phyloP scores from a whole-genome alignment of 2,329 filamentous ascomycete genomes.

The Monosporascus cannonballus region DNA sequence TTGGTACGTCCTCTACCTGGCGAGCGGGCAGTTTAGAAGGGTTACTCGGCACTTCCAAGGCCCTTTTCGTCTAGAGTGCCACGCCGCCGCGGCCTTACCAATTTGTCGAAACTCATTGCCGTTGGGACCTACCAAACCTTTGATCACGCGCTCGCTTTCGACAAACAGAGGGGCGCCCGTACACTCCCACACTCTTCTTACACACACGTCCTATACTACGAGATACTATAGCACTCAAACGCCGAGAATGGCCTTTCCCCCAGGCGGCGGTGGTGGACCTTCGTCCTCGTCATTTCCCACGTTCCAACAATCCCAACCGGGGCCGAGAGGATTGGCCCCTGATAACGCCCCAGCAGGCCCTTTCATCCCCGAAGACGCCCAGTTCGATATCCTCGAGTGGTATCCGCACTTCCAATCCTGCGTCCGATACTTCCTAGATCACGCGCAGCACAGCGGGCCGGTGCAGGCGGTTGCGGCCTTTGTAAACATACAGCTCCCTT shows the following conservation, averaged over 20 bases:
- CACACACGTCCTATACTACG: background rate
- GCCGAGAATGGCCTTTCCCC: conserved; percentile 20
- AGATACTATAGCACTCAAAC: conserved; percentile 2
- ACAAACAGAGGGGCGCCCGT: background rate
- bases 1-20: conserved; percentile 3
- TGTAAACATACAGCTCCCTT: conserved; percentile 87
- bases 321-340: conserved; percentile 13
- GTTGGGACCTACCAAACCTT: background rate
- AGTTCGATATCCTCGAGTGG: conserved; percentile 85
- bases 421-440: conserved; percentile 83
- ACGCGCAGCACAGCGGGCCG: conserved; percentile 74
- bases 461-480: conserved; percentile 87
- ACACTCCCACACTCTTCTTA: background rate
- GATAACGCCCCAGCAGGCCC: conserved; percentile 14
- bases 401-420: conserved; percentile 87
- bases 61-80: conserved; percentile 1
- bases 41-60: conserved; percentile 19
- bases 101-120: background rate
- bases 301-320: conserved; percentile 15
- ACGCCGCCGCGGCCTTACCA: background rate
- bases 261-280: conserved; percentile 14
- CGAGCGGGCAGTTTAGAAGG: conserved; percentile 5
- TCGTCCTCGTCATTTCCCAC: conserved; percentile 12
- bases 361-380: conserved; percentile 22
- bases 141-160: too few species aligned